phyloP scores from a whole-genome alignment of 352 stramenopile species.

The Elongisporangium undulatum region DNA sequence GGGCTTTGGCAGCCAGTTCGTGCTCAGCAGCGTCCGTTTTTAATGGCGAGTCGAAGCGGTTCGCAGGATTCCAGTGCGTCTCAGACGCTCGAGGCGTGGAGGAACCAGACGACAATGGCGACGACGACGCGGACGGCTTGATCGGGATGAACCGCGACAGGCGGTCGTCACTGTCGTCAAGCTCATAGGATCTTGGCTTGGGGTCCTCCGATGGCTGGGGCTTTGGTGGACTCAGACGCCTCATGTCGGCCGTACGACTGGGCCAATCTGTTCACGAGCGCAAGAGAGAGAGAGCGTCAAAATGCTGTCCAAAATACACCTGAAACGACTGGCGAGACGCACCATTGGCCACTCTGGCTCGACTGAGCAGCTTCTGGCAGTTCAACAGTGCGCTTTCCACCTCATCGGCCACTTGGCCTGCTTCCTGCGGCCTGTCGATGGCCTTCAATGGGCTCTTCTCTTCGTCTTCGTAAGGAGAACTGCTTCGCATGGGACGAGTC shows the following conservation, averaged over 20 bases:
- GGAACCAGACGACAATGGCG: not conserved
- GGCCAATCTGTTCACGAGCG: not conserved
- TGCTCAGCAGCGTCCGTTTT: conserved; percentile 16
- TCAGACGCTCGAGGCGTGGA: not conserved
- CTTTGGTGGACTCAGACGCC: not conserved
- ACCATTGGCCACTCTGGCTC: conserved; percentile 9
- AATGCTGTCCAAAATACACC: not conserved
- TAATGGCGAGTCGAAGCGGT: conserved; percentile 2
- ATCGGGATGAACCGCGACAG: not conserved
- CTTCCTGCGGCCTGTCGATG: conserved; percentile 19
- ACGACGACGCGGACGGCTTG: not conserved
- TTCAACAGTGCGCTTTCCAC: conserved; percentile 46
- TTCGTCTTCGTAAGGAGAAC: not conserved
- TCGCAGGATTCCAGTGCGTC: not conserved
- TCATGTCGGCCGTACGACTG: not conserved
- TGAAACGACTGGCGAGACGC: not conserved
- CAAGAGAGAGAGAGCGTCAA: not conserved
- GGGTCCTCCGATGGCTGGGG: not conserved
- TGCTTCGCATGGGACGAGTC: not conserved
- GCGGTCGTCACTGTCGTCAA: not conserved
- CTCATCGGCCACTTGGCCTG: conserved; percentile 41
- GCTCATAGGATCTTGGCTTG: not conserved
- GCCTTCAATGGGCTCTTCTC: not conserved
- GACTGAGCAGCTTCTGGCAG: conserved; percentile 42
- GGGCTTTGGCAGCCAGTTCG: conserved; percentile 24